phyloP scores from a whole-genome alignment of 148 eudicot species.

The Suaeda aralocaspica region DNA sequence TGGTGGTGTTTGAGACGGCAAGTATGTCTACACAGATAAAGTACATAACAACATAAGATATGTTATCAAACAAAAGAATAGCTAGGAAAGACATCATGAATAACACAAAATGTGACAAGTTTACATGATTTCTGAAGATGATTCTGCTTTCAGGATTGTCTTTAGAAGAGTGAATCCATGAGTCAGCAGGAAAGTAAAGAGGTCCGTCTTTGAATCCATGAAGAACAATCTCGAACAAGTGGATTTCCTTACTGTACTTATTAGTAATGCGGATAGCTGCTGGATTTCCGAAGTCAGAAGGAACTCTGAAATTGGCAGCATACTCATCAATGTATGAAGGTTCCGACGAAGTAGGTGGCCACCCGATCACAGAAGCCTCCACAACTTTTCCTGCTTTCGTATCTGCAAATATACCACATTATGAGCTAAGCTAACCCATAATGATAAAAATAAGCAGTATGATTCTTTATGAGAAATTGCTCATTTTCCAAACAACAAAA shows the following conservation, averaged over 20 bases:
- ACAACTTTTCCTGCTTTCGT: slow-evolving; percentile 65
- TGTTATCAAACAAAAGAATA: no score
- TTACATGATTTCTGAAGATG: slow-evolving; percentile 73
- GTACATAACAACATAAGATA: slow-evolving; percentile 17
- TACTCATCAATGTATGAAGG: slow-evolving; percentile 46
- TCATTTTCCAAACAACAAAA: no score
- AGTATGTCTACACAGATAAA: slow-evolving; percentile 41
- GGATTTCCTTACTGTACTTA: slow-evolving; percentile 59
- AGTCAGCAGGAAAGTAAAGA: slow-evolving; percentile 60
- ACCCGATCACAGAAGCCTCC: slow-evolving; percentile 61
- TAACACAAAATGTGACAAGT: slow-evolving; percentile 7
- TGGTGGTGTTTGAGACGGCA: slow-evolving; percentile 90
- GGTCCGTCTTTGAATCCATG: slow-evolving; percentile 56
- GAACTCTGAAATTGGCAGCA: slow-evolving; percentile 55
- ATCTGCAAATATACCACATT: slow-evolving; percentile 37
- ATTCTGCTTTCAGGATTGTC: slow-evolving; percentile 83
- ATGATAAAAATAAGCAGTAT: slow-evolving; percentile 1
- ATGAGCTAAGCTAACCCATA: not conserved
- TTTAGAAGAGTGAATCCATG: slow-evolving; percentile 79
- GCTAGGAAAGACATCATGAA: not conserved
- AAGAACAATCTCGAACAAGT: slow-evolving; percentile 64
- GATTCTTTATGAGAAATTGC: no score
- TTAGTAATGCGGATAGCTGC: slow-evolving; percentile 80
- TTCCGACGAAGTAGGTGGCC: slow-evolving; percentile 49
- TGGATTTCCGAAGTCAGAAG: slow-evolving; percentile 73